These are phyloP conservation scores for Aureobasidium lini DNA, from an alignment of 2,329 filamentous ascomycete genomes.

Conservation along the genomic window DNA sequence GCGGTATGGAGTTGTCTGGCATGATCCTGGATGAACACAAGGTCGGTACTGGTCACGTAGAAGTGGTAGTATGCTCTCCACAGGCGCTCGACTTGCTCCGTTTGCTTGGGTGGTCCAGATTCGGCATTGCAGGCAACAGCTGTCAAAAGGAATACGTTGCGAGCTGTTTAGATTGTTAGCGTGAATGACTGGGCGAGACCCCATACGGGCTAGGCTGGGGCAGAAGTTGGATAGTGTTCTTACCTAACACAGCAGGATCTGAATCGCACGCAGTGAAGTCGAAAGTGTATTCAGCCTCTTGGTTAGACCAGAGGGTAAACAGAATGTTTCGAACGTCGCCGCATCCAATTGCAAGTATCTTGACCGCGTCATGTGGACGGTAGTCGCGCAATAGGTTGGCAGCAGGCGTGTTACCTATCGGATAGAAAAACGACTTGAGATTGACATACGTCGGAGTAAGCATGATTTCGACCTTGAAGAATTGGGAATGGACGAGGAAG, in stretches of 20 bases:
- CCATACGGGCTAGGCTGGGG: not conserved
- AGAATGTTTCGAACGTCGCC: slow-evolving; percentile 52
- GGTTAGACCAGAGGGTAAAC: slow-evolving; percentile 44
- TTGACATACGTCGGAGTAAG: slow-evolving; percentile 11
- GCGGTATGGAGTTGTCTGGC: slow-evolving; percentile 34
- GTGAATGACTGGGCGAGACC: too few species aligned
- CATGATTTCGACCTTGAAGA: not conserved
- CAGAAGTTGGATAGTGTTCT: slow-evolving; percentile 14
- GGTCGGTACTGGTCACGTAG: slow-evolving; percentile 35
- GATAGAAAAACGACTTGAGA: slow-evolving; percentile 28
- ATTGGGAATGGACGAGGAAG: not conserved
- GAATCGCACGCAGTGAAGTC: slow-evolving; percentile 47
- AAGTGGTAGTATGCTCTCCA: slow-evolving; percentile 54
- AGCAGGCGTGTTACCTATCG: slow-evolving; percentile 45
- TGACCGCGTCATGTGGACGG: slow-evolving; percentile 39
- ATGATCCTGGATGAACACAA: slow-evolving; percentile 35
- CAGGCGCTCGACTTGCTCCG: slow-evolving; percentile 14
- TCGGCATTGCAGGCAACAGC: slow-evolving; percentile 39
- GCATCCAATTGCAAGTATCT: slow-evolving; percentile 48
- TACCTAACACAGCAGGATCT: slow-evolving; percentile 45
- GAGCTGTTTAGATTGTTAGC: slow-evolving; percentile 32
- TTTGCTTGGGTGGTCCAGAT: not conserved
- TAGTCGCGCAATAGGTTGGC: slow-evolving; percentile 41
- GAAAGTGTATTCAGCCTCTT: slow-evolving; percentile 25
- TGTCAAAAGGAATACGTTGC: slow-evolving; percentile 48